Percentiles rank a stretch among this genome's conserved stretches.
Conservation (phyloP, 116 monocot species). For the Zostera marina region DNA sequence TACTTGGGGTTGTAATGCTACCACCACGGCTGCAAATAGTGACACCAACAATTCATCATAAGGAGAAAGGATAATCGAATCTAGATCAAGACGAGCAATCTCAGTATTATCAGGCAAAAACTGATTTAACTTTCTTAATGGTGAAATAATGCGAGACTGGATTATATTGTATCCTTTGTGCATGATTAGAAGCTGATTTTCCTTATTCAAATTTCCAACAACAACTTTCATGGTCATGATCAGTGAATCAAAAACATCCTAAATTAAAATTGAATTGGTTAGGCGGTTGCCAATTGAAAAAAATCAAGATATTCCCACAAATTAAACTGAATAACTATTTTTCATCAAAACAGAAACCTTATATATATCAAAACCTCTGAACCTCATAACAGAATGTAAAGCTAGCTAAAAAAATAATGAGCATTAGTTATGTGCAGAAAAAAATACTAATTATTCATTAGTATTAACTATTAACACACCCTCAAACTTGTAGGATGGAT, state of each 20-base stretch:
- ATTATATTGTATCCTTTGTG: constrained; percentile 40
- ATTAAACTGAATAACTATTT: neutral
- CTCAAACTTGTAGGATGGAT: too few species aligned
- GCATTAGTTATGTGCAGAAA: too few species aligned
- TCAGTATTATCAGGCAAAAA: constrained; percentile 16
- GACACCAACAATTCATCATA: constrained; percentile 42
- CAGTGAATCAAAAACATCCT: constrained; percentile 52
- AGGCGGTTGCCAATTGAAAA: neutral
- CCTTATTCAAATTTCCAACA: constrained; percentile 41
- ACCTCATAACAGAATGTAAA: too few species aligned
- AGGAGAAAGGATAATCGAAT: constrained; percentile 14
- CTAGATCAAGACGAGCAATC: constrained; percentile 6
- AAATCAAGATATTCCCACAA: neutral
- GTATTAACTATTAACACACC: too few species aligned
- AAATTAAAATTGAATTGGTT: constrained; percentile 8
- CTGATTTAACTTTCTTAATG: constrained; percentile 9
- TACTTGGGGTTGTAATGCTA: constrained; percentile 51
- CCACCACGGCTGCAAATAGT: constrained; percentile 60
- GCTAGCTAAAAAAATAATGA: too few species aligned
- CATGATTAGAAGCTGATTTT: constrained; percentile 43
- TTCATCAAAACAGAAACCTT: neutral
- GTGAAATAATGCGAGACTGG: constrained; percentile 13
- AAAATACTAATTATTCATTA: too few species aligned
- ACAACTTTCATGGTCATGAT: constrained; percentile 57
- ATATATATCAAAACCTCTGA: neutral